Conservation (phyloP, 2,329 filamentous ascomycete species). For the Fusarium hainanense region DNA sequence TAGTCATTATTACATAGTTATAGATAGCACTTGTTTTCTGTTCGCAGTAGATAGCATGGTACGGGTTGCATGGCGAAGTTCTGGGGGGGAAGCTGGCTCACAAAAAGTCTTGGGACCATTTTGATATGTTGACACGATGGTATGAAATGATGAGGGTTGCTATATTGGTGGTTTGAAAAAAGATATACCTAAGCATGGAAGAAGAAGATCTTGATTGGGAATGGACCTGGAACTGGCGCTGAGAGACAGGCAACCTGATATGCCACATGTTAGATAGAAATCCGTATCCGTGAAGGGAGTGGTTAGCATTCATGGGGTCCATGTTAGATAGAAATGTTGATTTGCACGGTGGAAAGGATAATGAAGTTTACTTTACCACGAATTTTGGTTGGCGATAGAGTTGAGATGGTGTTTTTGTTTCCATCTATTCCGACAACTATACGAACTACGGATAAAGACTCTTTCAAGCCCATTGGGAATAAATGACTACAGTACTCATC, state of each 20-base stretch:
- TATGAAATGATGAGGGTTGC: conserved; percentile 34
- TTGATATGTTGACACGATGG: conserved; percentile 38
- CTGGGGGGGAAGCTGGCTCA: conserved; percentile 10
- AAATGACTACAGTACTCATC: not conserved
- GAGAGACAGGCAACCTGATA: conserved; percentile 18
- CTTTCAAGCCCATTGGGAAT: not conserved
- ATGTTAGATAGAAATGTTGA: conserved; percentile 34
- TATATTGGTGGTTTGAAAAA: conserved; percentile 23
- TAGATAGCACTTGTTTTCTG: conserved; percentile 48
- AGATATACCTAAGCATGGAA: conserved; percentile 32
- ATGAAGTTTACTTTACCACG: not conserved
- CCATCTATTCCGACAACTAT: too few species aligned
- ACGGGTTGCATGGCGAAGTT: conserved; percentile 42
- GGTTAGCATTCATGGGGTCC: conserved; percentile 27
- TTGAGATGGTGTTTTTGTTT: not conserved
- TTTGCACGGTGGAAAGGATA: conserved; percentile 17
- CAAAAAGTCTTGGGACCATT: conserved; percentile 34
- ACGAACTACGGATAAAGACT: fast-evolving
- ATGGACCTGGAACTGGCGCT: conserved; percentile 17
- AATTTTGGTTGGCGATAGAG: not conserved
- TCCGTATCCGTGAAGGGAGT: conserved; percentile 20
- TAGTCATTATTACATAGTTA: conserved; percentile 46
- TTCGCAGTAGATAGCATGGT: conserved; percentile 43
- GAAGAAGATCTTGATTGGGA: conserved; percentile 11
- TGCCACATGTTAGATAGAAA: conserved; percentile 34